Percentiles rank a stretch among this genome's conserved stretches.
phyloP scores from a whole-genome alignment of 805 yeast species.

The Myxozyma geophila region DNA sequence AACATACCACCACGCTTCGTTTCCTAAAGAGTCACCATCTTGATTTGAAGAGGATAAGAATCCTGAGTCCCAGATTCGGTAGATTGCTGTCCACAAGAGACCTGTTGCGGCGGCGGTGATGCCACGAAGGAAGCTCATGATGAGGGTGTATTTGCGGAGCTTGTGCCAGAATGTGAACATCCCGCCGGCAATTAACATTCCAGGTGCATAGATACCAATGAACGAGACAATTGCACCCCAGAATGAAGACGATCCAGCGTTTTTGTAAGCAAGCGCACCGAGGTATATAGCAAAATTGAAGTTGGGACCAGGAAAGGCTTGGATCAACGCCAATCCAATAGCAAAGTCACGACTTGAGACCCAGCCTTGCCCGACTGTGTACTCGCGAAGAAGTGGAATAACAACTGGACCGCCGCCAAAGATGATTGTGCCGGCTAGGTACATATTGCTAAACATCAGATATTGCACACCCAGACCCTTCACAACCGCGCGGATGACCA shows the following conservation, averaged over 20 bases:
- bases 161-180: constrained; percentile 18
- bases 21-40: constrained; percentile 15
- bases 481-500: constrained; percentile 18
- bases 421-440: constrained; percentile 28
- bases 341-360: constrained; percentile 27
- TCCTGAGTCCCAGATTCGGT: constrained; percentile 25
- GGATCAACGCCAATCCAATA: constrained; percentile 25
- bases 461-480: constrained; percentile 8
- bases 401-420: constrained; percentile 34
- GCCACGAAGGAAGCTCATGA: constrained; percentile 23
- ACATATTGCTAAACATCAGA: constrained; percentile 24
- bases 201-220: constrained; percentile 25
- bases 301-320: constrained; percentile 32
- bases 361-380: constrained; percentile 29
- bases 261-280: constrained; percentile 21
- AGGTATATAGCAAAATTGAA: constrained; percentile 29
- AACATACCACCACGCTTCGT: constrained; percentile 31
- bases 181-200: constrained; percentile 20
- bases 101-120: constrained; percentile 26
- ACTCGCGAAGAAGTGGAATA: constrained; percentile 29
- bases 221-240: constrained; percentile 24
- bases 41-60: constrained; percentile 3
- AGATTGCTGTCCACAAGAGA: constrained; percentile 23
- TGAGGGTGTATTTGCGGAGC: constrained; percentile 6
- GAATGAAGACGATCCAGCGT: neutral